A percentile compares a stretch with the other conserved stretches of the same genome.
Conservation (phyloP, 208 protist species). For the Acanthamoeba healyi region DNA sequence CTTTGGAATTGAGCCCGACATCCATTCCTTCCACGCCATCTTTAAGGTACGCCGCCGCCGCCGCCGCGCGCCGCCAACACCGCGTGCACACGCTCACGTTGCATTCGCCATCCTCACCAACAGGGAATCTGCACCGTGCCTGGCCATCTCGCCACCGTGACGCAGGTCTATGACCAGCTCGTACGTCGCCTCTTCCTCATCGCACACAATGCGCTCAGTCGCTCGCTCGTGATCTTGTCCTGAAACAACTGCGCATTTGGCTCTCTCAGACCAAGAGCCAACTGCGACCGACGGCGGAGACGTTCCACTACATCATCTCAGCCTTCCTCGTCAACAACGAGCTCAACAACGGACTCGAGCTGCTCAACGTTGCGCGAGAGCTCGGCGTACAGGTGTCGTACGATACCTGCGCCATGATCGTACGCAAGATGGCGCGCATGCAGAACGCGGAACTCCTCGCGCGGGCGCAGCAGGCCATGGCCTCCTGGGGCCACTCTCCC, state of each 20-base stretch:
- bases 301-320: slow-evolving; percentile 37
- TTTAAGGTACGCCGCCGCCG: background rate
- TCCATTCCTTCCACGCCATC: background rate
- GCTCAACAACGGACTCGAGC: background rate
- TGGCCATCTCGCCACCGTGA: background rate
- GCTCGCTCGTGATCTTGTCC: background rate
- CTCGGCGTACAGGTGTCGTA: background rate
- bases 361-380: background rate
- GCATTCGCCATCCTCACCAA: background rate
- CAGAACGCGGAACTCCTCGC: background rate
- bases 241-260: too few relatives aligned
- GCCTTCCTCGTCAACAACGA: slow-evolving; percentile 28
- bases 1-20: background rate
- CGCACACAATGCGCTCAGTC: too few relatives aligned
- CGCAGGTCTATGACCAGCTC: background rate
- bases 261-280: background rate
- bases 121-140: background rate
- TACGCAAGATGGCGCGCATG: slow-evolving; percentile 12
- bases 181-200: background rate
- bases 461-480: background rate
- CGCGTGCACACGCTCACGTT: background rate
- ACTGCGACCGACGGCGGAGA: background rate
- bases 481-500: background rate
- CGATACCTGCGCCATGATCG: background rate
- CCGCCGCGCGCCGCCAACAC: too few relatives aligned